A percentile compares a stretch with the other conserved stretches of the same genome.
Conservation (phyloP, 257 asterid species). For the Euphrasia confusa region DNA sequence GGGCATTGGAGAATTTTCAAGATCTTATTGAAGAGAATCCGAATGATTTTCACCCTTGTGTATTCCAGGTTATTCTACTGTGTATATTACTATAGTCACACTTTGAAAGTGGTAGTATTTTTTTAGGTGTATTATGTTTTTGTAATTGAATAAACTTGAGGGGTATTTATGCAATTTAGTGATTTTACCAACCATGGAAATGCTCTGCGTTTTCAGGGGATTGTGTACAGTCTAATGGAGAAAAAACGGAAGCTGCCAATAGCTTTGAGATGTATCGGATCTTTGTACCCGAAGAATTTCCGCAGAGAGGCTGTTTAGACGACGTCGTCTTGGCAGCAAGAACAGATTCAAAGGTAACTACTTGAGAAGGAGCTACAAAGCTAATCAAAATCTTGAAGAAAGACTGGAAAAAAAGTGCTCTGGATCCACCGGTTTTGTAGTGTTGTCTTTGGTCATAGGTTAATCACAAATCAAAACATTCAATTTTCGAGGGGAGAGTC, state of each 20-base stretch:
- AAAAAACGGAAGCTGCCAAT: slow-evolving; percentile 64
- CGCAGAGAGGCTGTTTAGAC: slow-evolving; percentile 71
- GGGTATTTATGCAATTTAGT: background rate
- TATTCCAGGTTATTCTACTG: slow-evolving; percentile 60
- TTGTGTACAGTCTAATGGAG: slow-evolving; percentile 69
- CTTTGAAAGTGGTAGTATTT: background rate
- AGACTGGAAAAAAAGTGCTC: background rate
- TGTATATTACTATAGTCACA: too few species aligned
- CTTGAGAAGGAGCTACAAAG: slow-evolving; percentile 46
- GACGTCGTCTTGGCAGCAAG: slow-evolving; percentile 79
- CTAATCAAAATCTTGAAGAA: slow-evolving; percentile 17
- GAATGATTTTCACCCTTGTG: slow-evolving; percentile 87
- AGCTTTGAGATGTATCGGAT: slow-evolving; percentile 63
- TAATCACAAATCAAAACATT: too few species aligned
- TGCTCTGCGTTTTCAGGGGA: slow-evolving; percentile 49
- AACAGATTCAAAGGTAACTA: slow-evolving; percentile 53
- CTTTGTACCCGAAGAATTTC: slow-evolving; percentile 84
- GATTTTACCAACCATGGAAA: background rate
- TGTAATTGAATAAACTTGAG: background rate
- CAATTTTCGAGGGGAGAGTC: too few species aligned
- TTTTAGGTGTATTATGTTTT: background rate
- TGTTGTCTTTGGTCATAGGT: background rate
- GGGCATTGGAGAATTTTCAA: slow-evolving; percentile 67
- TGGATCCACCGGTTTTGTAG: background rate
- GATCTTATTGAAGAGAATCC: slow-evolving; percentile 78